Evolutionary conservation across 2,329 filamentous ascomycete genomes (phyloP).

Genomic region (Juglanconis juglandina): DNA sequence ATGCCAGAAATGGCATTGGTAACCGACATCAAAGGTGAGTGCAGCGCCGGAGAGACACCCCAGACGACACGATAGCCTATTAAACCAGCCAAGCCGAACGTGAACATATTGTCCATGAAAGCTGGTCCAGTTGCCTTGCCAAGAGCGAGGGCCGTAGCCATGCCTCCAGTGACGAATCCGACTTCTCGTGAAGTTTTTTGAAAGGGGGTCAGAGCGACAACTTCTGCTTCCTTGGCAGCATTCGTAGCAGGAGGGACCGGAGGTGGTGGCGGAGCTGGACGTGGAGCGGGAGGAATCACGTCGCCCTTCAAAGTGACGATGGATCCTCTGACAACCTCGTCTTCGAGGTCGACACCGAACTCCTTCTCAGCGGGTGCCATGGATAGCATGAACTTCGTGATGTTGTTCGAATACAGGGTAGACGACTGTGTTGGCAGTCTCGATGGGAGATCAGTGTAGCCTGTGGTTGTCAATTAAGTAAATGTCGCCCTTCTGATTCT

Average conservation of each 20-base stretch:
- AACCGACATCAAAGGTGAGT: conserved; percentile 87
- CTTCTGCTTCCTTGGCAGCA: conserved; percentile 51
- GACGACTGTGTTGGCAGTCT: conserved; percentile 84
- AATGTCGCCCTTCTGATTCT: too few species aligned
- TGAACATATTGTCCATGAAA: conserved; percentile 87
- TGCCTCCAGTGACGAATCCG: conserved; percentile 68
- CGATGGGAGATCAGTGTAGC: conserved; percentile 85
- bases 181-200: conserved; percentile 77
- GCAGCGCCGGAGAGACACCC: conserved; percentile 79
- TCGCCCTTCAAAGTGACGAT: conserved; percentile 79
- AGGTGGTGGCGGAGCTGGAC: conserved; percentile 59
- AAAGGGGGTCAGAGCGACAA: conserved; percentile 73
- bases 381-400: conserved; percentile 81
- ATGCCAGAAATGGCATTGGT: conserved; percentile 90
- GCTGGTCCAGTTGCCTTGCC: conserved; percentile 78
- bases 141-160: conserved; percentile 70
- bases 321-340: conserved; percentile 81
- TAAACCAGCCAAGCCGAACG: conserved; percentile 76
- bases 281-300: conserved; percentile 71
- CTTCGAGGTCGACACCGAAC: conserved; percentile 75
- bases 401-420: conserved; percentile 89
- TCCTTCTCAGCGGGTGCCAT: conserved; percentile 74
- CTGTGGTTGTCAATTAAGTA: conserved; percentile 31
- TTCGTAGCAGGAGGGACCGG: conserved; percentile 50
- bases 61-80: conserved; percentile 87